Conservation (phyloP, 352 stramenopile genomes). For the Phytophthora uliginosa region DNA sequence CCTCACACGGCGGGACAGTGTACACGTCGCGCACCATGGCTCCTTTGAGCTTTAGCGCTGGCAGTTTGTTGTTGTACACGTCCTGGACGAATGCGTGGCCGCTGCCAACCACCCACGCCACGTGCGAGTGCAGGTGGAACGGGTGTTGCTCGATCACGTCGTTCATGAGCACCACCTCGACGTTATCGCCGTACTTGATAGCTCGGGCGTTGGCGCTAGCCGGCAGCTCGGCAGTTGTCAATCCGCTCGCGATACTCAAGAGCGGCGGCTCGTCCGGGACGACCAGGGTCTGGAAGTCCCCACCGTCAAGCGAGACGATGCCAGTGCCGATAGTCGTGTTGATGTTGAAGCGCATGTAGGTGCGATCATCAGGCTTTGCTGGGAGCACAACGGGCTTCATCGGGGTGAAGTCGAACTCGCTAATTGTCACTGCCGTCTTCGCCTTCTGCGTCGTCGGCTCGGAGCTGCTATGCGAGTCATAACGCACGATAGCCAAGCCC, state of each 20-base stretch:
- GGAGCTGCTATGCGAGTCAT: not conserved
- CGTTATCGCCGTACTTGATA: conserved; percentile 16
- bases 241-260: conserved; percentile 9
- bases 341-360: not conserved
- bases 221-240: conserved; percentile 5
- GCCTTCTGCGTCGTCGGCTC: conserved; percentile 4
- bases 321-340: conserved; percentile 14
- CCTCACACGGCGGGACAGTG: conserved; percentile 20
- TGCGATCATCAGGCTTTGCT: not conserved
- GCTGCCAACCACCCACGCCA: conserved; percentile 21
- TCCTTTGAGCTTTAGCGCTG: conserved; percentile 15
- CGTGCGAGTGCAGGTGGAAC: conserved; percentile 39
- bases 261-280: conserved; percentile 8
- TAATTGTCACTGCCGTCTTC: not conserved
- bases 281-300: conserved; percentile 7
- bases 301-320: conserved; percentile 20
- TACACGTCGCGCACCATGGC: conserved; percentile 23
- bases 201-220: not conserved
- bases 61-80: conserved; percentile 8
- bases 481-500: conserved; percentile 28
- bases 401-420: conserved; percentile 12
- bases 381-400: conserved; percentile 5
- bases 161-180: conserved; percentile 29
- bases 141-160: conserved; percentile 28
- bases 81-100: conserved; percentile 9